Evolutionary conservation across 176 grass and related monocot genomes (phyloP), one percentile per base, ranked within the genome.

Genomic region (Bolboschoenus planiculmis): DNA sequence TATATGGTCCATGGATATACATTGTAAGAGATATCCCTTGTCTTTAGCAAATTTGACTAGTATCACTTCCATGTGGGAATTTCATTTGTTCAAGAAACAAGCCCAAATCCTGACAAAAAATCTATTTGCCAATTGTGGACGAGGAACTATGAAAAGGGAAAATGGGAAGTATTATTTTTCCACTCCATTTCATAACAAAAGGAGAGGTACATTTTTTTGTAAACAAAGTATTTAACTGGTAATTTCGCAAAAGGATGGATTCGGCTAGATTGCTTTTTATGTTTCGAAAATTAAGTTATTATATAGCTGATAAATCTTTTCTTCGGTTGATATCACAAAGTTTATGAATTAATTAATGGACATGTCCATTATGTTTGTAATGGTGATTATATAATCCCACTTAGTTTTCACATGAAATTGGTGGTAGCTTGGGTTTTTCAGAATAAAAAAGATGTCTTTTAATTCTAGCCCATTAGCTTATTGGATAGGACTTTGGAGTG

Each of bases 41-140:
- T 48, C 62, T 80, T 56, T 29, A 48, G 72, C 3, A 42, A 51
- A 27, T 77, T 56, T 57, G 59, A 23, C n/a, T 18, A 55, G 10
- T 18, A 21, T 18, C 47, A 56, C 10, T 36, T 40, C 57, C 23
- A 24, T 1, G 9, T 73, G 40, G 68, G 68, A 70, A 39, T 78
- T 67, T 83, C 23, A 40, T 4, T 20, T 36, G n/a, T 71, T 30
- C 11, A 80, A 80, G 29, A 86, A 66, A 66, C 74, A 51, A 63
- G n/a, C 66, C 10, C 34, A 59, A 60, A 70, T 64, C 7, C 74
- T 77, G 83, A 85, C 87, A 88, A 88, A 81, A 27, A 59, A 60
- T 62, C 0, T 81, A 88, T 88, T 30, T 80, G 35, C 47, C 47
- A 79, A 47, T 47, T 60, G 34, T 63, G 26, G 72, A 31, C 14